Evolutionary conservation across 148 eudicot genomes (phyloP).

Genomic region (Chenopodium quinoa): DNA sequence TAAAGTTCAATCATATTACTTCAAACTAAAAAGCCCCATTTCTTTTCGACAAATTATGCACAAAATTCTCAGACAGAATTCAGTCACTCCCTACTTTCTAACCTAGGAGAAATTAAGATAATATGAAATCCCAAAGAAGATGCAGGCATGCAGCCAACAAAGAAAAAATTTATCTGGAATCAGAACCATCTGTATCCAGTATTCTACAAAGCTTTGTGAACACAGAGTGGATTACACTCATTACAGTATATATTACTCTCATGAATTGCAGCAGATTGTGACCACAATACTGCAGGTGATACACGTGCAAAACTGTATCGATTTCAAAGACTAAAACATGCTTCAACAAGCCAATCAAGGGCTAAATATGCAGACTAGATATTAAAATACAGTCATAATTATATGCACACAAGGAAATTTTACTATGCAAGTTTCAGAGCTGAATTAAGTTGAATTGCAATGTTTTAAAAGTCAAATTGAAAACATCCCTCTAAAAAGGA

Average conservation of each 20-base stretch:
- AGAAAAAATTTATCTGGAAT: background rate
- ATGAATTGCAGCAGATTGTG: background rate
- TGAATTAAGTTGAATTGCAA: background rate
- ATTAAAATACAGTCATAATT: background rate
- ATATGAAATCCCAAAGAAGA: background rate
- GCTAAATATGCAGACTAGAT: background rate
- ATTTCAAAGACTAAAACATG: background rate
- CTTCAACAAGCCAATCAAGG: background rate
- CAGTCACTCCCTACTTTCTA: background rate
- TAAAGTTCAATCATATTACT: background rate
- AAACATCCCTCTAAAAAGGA: too few species aligned
- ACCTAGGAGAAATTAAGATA: background rate
- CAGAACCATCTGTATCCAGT: background rate
- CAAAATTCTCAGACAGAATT: background rate
- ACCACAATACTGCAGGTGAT: background rate
- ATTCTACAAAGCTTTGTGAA: too few species aligned
- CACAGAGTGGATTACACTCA: background rate
- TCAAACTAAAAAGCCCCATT: background rate
- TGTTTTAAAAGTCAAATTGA: background rate
- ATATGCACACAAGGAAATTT: background rate
- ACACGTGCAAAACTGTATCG: background rate
- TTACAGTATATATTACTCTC: too few species aligned
- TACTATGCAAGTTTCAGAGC: too few species aligned
- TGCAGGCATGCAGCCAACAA: background rate
- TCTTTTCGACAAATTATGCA: background rate